These are phyloP conservation scores for Irpex lacteus DNA, from an alignment of 1,284 basidiomycete species.

Conservation along the genomic window DNA sequence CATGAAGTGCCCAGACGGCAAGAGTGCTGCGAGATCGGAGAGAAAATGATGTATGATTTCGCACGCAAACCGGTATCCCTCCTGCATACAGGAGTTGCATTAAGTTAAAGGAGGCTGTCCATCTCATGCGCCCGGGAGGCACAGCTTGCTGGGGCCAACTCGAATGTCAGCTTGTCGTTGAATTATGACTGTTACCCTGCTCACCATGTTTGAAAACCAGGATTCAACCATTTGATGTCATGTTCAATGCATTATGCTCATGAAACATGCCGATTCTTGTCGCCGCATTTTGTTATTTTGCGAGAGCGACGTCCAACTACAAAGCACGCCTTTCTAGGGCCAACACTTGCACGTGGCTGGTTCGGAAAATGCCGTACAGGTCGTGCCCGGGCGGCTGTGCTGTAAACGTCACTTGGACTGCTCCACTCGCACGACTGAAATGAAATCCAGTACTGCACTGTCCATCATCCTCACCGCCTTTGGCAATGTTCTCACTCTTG, in stretches of 20 bases:
- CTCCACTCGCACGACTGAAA: not conserved
- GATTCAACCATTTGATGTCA: not conserved
- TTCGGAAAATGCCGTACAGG: not conserved
- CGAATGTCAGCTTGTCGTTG: too few species aligned
- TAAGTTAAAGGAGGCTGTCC: too few species aligned
- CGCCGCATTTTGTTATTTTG: not conserved
- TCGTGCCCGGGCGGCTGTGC: not conserved
- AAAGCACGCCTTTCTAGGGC: not conserved
- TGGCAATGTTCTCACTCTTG: not conserved
- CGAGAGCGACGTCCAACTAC: not conserved
- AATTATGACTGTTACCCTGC: too few species aligned
- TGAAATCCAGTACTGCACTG: not conserved
- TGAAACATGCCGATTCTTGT: not conserved
- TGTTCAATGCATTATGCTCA: not conserved
- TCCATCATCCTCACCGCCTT: not conserved
- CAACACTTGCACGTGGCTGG: not conserved
- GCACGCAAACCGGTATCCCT: too few species aligned
- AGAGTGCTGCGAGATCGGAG: too few species aligned
- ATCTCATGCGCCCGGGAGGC: too few species aligned
- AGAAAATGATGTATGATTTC: too few species aligned
- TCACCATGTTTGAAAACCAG: too few species aligned
- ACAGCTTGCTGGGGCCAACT: too few species aligned
- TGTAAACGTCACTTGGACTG: not conserved
- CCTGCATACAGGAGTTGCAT: too few species aligned
- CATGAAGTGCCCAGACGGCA: too few species aligned